A percentile compares a stretch with the other conserved stretches of the same genome.
These are phyloP conservation scores for Solanum hybrid DNA, from an alignment of 305 asterid genomes.

Conservation along the genomic window DNA sequence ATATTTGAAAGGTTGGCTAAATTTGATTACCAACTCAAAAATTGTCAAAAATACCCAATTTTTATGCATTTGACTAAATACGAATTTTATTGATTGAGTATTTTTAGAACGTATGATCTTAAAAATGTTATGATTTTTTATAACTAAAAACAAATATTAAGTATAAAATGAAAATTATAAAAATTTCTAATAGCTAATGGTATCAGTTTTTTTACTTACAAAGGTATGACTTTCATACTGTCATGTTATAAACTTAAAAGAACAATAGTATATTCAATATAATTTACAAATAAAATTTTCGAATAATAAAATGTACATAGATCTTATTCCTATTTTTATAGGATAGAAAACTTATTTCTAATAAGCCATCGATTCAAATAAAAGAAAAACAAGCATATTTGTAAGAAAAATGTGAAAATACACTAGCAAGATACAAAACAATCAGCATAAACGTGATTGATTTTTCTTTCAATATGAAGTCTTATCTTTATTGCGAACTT, in stretches of 20 bases:
- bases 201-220: background rate
- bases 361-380: background rate
- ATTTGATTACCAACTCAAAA: background rate
- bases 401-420: background rate
- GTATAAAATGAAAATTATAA: background rate
- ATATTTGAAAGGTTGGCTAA: background rate
- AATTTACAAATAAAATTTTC: background rate
- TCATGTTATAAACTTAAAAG: no score
- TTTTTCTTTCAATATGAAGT: background rate
- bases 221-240: background rate
- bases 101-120: background rate
- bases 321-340: background rate
- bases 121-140: background rate
- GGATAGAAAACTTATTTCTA: background rate
- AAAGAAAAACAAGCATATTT: background rate
- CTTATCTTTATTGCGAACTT: background rate
- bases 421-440: background rate
- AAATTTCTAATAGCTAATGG: background rate
- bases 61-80: background rate
- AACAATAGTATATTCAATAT: background rate
- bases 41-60: background rate
- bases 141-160: background rate
- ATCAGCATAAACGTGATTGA: background rate
- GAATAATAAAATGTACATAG: background rate
- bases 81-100: background rate